phyloP scores from a whole-genome alignment of 1,284 basidiomycete species.

The Polyporus tsugae region DNA sequence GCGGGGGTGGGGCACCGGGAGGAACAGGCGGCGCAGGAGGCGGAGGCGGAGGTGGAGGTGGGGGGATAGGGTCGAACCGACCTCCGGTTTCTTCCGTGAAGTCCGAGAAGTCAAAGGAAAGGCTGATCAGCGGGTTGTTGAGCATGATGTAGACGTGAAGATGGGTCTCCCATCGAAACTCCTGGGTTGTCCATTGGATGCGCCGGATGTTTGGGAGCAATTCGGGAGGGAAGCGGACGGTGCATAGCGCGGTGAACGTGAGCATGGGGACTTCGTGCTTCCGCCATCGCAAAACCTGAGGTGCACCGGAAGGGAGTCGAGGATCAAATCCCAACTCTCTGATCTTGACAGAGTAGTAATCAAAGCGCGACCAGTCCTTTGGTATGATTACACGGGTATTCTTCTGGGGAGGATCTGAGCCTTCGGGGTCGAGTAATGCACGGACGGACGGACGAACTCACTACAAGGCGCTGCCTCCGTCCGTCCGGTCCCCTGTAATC shows the following conservation, averaged over 20 bases:
- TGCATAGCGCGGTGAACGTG: slow-evolving; percentile 12
- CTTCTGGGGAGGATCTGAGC: slow-evolving; percentile 5
- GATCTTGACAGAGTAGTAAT: slow-evolving; percentile 25
- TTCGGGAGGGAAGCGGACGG: slow-evolving; percentile 22
- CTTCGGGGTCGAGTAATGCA: background rate
- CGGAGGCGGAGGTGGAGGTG: background rate
- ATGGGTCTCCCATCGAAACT: slow-evolving; percentile 7
- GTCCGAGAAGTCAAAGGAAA: slow-evolving; percentile 19
- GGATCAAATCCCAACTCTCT: slow-evolving; percentile 26
- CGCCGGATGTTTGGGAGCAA: slow-evolving; percentile 20
- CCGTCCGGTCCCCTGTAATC: slow-evolving; percentile 4
- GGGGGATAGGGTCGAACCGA: slow-evolving; percentile 1
- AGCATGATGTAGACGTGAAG: slow-evolving; percentile 23
- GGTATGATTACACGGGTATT: slow-evolving; percentile 20
- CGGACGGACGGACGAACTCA: slow-evolving; percentile 5
- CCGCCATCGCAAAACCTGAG: slow-evolving; percentile 11
- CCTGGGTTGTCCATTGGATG: slow-evolving; percentile 24
- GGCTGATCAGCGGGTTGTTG: slow-evolving; percentile 20
- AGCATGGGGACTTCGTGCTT: slow-evolving; percentile 10
- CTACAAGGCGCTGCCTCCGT: slow-evolving; percentile 16
- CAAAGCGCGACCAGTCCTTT: slow-evolving; percentile 21
- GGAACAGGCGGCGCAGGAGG: background rate
- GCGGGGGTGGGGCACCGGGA: background rate
- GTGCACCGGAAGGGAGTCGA: slow-evolving; percentile 8
- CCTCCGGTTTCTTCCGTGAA: slow-evolving; percentile 1